Evolutionary conservation across 2,329 filamentous ascomycete genomes (phyloP).

Genomic region (Orbilia oligospora): DNA sequence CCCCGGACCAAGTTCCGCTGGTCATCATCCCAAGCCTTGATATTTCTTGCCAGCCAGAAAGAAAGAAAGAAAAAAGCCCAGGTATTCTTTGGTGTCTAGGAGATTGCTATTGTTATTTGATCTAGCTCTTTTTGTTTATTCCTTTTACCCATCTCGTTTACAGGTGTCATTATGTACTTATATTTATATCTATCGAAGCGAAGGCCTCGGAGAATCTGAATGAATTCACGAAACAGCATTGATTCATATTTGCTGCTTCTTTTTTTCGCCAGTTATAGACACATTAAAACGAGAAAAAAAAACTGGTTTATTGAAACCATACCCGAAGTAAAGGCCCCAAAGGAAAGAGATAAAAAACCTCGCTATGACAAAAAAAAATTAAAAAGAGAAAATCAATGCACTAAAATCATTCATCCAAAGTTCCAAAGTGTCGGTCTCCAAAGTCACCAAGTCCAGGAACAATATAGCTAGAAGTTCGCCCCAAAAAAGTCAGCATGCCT

Average conservation of each 20-base stretch:
- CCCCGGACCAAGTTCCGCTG: neutral
- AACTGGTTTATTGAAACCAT: neutral
- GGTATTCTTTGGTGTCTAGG: slow-evolving; percentile 34
- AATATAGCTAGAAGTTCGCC: slow-evolving; percentile 80
- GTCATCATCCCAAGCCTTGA: neutral
- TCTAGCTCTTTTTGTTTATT: neutral
- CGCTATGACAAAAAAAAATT: slow-evolving; percentile 8
- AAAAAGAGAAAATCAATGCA: neutral
- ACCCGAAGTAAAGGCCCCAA: neutral
- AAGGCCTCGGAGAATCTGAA: neutral
- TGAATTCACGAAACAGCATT: slow-evolving; percentile 20
- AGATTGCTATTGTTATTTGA: slow-evolving; percentile 3
- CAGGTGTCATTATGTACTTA: slow-evolving; percentile 31
- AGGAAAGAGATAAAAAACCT: neutral
- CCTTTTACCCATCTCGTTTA: slow-evolving; percentile 6
- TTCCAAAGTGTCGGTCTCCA: slow-evolving; percentile 94
- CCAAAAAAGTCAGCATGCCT: slow-evolving; percentile 66
- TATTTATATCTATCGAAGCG: slow-evolving; percentile 1
- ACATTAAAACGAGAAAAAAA: neutral
- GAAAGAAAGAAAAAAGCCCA: neutral
- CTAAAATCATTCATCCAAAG: slow-evolving; percentile 66
- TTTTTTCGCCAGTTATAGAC: neutral
- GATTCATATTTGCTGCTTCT: neutral
- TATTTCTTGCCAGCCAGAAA: neutral
- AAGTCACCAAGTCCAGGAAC: slow-evolving; percentile 95